Evolutionary conservation across 31 red algal genomes (phyloP).

Genomic region (Bonnemaisonia californica): DNA sequence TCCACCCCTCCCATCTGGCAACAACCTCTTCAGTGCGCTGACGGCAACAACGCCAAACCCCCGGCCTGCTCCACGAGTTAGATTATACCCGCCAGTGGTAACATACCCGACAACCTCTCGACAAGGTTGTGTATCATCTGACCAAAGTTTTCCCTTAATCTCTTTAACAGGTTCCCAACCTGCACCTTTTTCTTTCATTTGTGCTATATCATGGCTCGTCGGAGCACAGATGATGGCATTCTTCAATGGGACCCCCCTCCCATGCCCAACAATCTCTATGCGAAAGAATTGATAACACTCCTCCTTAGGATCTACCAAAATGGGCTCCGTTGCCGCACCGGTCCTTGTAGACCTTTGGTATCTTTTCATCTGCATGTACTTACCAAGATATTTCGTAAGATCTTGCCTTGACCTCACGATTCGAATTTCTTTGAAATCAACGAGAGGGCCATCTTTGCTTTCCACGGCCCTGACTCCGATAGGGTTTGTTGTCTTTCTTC

Average conservation of each 20-base stretch:
- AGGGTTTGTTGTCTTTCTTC: not conserved
- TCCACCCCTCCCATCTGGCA: not conserved
- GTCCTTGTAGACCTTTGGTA: not conserved
- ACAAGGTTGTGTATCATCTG: not conserved
- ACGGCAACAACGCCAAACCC: constrained; percentile 10
- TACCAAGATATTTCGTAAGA: not conserved
- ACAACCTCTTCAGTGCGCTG: not conserved
- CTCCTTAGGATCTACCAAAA: not conserved
- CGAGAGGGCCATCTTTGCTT: too few species aligned
- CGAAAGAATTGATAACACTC: not conserved
- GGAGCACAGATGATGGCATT: constrained; percentile 20
- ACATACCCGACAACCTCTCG: constrained; percentile 34
- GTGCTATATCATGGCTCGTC: not conserved
- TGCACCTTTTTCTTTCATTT: not conserved
- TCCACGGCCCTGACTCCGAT: not conserved
- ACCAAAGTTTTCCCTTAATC: not conserved
- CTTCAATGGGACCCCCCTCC: constrained; percentile 10
- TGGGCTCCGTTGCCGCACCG: not conserved
- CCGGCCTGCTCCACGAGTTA: constrained; percentile 1
- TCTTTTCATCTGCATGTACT: not conserved
- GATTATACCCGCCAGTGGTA: constrained; percentile 20
- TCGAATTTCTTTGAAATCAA: not conserved
- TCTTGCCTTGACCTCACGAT: not conserved
- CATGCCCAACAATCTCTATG: constrained; percentile 6
- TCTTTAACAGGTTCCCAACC: constrained; percentile 4